Conservation (phyloP, 2,329 filamentous ascomycete genomes). For the Hymenoscyphus scutula region DNA sequence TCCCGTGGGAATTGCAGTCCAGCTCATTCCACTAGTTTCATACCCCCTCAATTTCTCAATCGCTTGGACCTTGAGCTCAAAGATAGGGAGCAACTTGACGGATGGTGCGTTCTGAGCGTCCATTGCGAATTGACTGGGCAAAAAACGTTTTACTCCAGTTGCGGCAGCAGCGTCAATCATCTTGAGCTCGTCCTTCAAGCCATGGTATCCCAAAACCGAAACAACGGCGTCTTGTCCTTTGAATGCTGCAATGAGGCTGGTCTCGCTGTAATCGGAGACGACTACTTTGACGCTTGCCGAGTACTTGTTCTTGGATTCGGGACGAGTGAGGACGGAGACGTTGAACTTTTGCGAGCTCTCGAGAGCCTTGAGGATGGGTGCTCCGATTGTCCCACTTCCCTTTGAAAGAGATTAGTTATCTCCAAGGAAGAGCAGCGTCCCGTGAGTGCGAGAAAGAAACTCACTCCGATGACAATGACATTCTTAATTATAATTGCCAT, state of each 20-base stretch:
- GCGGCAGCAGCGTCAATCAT: conserved; percentile 56
- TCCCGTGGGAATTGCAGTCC: conserved; percentile 37
- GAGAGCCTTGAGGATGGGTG: conserved; percentile 34
- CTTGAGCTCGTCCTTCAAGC: conserved; percentile 13
- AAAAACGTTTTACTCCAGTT: conserved; percentile 56
- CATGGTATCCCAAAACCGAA: conserved; percentile 14
- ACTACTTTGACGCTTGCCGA: conserved; percentile 25
- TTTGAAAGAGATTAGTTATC: conserved; percentile 7
- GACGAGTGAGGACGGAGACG: conserved; percentile 37
- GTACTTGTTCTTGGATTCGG: conserved; percentile 29
- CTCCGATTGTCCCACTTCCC: conserved; percentile 36
- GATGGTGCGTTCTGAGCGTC: conserved; percentile 16
- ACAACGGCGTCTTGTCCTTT: conserved; percentile 28
- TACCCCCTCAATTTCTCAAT: conserved; percentile 34
- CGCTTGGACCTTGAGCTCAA: conserved; percentile 38
- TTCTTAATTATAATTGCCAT: conserved; percentile 5
- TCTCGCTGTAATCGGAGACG: conserved; percentile 20
- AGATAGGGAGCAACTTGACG: conserved; percentile 27
- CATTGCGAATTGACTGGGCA: conserved; percentile 54
- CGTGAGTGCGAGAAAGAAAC: not conserved
- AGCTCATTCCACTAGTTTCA: conserved; percentile 29
- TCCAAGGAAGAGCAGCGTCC: not conserved
- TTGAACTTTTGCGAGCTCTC: conserved; percentile 32
- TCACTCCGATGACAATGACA: conserved; percentile 10
- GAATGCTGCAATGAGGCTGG: conserved; percentile 31